These are phyloP conservation scores for Polyporus arcularius DNA, from an alignment of 768 basidiomycete genomes.

Conservation along the genomic window DNA sequence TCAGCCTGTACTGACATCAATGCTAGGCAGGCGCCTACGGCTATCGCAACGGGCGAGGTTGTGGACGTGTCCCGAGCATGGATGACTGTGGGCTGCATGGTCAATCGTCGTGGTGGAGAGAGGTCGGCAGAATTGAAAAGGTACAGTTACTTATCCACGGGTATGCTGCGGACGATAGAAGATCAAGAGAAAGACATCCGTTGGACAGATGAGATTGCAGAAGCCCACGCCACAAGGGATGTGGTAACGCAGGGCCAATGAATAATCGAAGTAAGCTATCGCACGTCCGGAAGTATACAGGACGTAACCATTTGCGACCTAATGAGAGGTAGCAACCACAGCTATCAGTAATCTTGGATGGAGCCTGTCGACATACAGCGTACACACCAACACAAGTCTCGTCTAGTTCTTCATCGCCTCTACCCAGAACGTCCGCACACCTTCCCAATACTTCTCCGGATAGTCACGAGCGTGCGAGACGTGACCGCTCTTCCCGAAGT, in stretches of 20 bases:
- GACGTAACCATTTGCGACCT: not conserved
- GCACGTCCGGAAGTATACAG: not conserved
- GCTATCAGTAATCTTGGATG: not conserved
- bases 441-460: slow-evolving; percentile 28
- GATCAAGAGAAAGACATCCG: no score
- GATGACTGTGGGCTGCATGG: no score
- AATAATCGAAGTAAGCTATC: not conserved
- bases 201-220: no score
- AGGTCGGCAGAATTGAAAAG: no score
- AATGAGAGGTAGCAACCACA: not conserved
- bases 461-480: slow-evolving; percentile 33
- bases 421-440: slow-evolving; percentile 19
- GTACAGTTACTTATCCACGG: no score
- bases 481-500: slow-evolving; percentile 37
- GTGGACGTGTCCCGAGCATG: no score
- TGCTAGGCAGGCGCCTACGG: no score
- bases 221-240: no score
- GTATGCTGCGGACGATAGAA: no score
- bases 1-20: not conserved
- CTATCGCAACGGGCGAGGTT: no score
- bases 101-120: no score
- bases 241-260: no score
- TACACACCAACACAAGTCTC: not conserved
- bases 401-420: not conserved
- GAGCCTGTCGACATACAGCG: not conserved